Conservation (phyloP, 495 filamentous ascomycete species). For the Lasiosphaeria ovina region DNA sequence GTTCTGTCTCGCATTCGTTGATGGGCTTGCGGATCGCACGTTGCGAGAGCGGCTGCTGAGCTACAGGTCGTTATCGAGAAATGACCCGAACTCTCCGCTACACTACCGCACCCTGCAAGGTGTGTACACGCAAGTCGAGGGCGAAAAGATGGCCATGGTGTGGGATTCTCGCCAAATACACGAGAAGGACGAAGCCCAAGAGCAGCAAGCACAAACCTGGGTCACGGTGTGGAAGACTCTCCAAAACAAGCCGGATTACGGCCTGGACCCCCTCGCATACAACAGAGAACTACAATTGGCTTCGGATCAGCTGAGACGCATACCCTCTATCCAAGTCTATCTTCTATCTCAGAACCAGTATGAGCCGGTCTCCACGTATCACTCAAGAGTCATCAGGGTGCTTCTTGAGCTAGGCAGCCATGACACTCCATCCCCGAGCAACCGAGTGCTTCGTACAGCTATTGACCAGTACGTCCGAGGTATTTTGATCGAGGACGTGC, state of each 20-base stretch:
- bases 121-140: conserved; percentile 48
- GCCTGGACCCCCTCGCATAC: conserved; percentile 40
- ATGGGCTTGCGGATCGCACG: conserved; percentile 43
- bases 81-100: conserved; percentile 20
- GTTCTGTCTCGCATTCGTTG: conserved; percentile 47
- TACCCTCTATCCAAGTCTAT: conserved; percentile 46
- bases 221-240: conserved; percentile 43
- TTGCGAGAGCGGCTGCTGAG: conserved; percentile 38
- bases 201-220: conserved; percentile 31
- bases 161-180: conserved; percentile 42
- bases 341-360: conserved; percentile 45
- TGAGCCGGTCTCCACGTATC: conserved; percentile 46
- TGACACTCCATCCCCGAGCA: conserved; percentile 18
- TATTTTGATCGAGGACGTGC: conserved; percentile 36
- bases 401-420: conserved; percentile 33
- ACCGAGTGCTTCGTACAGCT: conserved; percentile 21
- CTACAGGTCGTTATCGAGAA: conserved; percentile 37
- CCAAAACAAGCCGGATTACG: conserved; percentile 31
- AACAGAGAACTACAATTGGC: conserved; percentile 46
- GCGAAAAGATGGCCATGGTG: conserved; percentile 42
- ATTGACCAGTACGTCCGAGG: conserved; percentile 45
- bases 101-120: conserved; percentile 46
- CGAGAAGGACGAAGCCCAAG: conserved; percentile 33
- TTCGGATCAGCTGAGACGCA: conserved; percentile 42
- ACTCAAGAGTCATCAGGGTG: conserved; percentile 37